Conservation (phyloP, 805 yeast species). For the Myxozyma neotropica region DNA sequence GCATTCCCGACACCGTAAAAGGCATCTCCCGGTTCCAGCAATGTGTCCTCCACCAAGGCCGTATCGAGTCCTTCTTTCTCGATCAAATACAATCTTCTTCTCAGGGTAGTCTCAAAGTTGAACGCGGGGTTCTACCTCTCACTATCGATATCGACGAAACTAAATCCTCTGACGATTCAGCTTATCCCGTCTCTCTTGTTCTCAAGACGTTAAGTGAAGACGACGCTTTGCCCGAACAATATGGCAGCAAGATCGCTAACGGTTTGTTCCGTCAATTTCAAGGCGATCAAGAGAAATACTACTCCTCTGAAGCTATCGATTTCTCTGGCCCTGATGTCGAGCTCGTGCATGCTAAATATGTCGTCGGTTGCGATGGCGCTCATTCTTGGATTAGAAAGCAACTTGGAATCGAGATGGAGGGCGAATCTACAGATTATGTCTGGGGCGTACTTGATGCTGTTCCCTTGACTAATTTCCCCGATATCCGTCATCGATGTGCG, state of each 20-base stretch:
- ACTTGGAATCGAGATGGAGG: conserved; percentile 43
- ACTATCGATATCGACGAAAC: conserved; percentile 27
- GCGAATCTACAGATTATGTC: conserved; percentile 44
- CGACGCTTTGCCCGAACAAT: conserved; percentile 31
- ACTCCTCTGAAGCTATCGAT: conserved; percentile 34
- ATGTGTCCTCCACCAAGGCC: conserved; percentile 43
- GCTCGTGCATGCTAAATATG: conserved; percentile 42
- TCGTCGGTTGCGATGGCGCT: conserved; percentile 44
- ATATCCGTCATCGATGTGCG: conserved; percentile 43
- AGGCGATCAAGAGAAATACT: conserved; percentile 15
- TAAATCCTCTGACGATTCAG: conserved; percentile 26
- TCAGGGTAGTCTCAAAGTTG: conserved; percentile 19
- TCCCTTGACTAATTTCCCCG: conserved; percentile 46
- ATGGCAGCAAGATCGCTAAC: conserved; percentile 36
- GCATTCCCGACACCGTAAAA: conserved; percentile 40
- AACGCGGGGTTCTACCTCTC: conserved; percentile 30
- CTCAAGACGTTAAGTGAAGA: conserved; percentile 34
- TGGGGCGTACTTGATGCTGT: conserved; percentile 47
- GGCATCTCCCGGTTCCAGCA: conserved; percentile 42
- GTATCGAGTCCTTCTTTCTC: conserved; percentile 40
- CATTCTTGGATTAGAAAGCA: conserved; percentile 44
- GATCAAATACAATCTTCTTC: conserved; percentile 36
- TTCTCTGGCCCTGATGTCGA: conserved; percentile 5
- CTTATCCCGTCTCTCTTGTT: conserved; percentile 39
- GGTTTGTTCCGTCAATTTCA: conserved; percentile 41